A percentile compares a stretch with the other conserved stretches of the same genome.
Evolutionary conservation across 2,329 filamentous ascomycete species (phyloP).

Genomic region (Aureobasidium musti): DNA sequence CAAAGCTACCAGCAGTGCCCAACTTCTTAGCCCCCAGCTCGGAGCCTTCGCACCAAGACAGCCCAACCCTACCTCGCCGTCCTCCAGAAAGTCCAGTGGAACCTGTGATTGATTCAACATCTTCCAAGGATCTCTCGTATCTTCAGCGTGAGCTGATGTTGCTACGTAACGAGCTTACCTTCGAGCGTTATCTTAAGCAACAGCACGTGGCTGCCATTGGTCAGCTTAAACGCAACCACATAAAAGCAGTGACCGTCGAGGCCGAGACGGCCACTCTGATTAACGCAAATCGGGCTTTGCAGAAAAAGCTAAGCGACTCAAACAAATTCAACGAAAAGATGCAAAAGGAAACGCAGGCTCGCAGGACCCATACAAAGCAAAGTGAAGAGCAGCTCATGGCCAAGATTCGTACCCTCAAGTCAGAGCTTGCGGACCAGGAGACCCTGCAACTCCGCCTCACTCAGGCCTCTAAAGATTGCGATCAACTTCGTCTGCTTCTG

Average conservation of each 20-base stretch:
- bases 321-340: slow-evolving; percentile 69
- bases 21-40: slow-evolving; percentile 37
- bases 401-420: slow-evolving; percentile 66
- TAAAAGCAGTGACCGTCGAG: slow-evolving; percentile 75
- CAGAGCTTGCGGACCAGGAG: slow-evolving; percentile 64
- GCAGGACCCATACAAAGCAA: slow-evolving; percentile 72
- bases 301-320: slow-evolving; percentile 70
- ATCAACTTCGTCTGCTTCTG: slow-evolving; percentile 63
- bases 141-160: slow-evolving; percentile 74
- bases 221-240: slow-evolving; percentile 71
- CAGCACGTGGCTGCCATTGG: slow-evolving; percentile 82
- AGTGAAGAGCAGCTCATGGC: slow-evolving; percentile 71
- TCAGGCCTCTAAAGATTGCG: slow-evolving; percentile 60
- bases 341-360: slow-evolving; percentile 70
- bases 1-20: slow-evolving; percentile 51
- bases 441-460: slow-evolving; percentile 61
- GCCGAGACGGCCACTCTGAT: slow-evolving; percentile 81
- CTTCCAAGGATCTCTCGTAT: slow-evolving; percentile 50
- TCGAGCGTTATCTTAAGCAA: slow-evolving; percentile 80
- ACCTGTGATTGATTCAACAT: neutral
- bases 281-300: slow-evolving; percentile 72
- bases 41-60: slow-evolving; percentile 26
- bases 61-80: slow-evolving; percentile 13
- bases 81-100: neutral
- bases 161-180: slow-evolving; percentile 76